These are phyloP conservation scores for Verbascum thapsus DNA, from an alignment of 257 asterid species.

Conservation along the genomic window DNA sequence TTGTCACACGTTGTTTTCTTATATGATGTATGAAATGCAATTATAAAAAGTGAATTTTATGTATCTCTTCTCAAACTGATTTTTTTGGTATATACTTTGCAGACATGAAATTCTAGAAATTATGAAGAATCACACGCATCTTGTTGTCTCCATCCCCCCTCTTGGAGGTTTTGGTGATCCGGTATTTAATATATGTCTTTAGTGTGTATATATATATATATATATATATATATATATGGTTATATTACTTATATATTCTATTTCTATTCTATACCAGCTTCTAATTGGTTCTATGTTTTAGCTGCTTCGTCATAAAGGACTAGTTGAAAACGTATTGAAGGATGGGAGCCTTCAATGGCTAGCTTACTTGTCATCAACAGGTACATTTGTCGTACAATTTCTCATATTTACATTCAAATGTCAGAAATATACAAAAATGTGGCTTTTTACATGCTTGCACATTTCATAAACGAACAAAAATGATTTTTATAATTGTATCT, in stretches of 20 bases:
- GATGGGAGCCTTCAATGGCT: constrained; percentile 77
- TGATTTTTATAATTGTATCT: neutral
- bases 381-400: constrained; percentile 44
- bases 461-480: neutral
- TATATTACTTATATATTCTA: no score
- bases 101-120: constrained; percentile 72
- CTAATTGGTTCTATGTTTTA: constrained; percentile 35
- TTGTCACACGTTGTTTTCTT: neutral
- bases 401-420: constrained; percentile 6
- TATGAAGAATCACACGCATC: constrained; percentile 65
- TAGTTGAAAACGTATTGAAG: constrained; percentile 47
- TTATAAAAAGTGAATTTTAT: neutral
- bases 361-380: constrained; percentile 78
- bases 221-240: no score
- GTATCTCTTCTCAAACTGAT: neutral
- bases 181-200: constrained; percentile 41
- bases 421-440: constrained; percentile 16
- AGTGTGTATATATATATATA: no score
- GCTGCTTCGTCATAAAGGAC: constrained; percentile 58
- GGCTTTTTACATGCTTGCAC: neutral
- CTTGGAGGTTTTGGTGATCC: constrained; percentile 69
- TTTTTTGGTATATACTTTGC: constrained; percentile 30
- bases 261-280: constrained; percentile 2
- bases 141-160: constrained; percentile 77
- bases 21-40: neutral